Conservation (phyloP, 495 filamentous ascomycete species). For the Aspergillus campestris region DNA sequence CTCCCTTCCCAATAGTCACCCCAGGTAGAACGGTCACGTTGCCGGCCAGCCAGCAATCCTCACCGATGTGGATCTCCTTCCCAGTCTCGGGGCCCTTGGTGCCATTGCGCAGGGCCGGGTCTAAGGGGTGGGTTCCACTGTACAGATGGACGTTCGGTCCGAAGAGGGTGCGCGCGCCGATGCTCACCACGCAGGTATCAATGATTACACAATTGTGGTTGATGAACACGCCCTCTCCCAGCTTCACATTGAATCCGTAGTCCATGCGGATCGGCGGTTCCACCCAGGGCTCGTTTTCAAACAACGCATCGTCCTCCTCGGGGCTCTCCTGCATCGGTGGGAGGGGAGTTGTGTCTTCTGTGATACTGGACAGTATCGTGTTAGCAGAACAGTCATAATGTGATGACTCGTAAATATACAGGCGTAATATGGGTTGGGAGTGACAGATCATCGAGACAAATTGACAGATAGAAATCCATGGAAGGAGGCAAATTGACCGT, state of each 20-base stretch:
- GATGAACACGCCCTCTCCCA: constrained; percentile 63
- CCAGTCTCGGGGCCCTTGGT: constrained; percentile 67
- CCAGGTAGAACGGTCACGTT: constrained; percentile 68
- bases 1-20: constrained; percentile 71
- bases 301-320: constrained; percentile 51
- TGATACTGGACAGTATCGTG: constrained; percentile 34
- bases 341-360: constrained; percentile 51
- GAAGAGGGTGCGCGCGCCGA: constrained; percentile 72
- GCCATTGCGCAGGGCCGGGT: constrained; percentile 66
- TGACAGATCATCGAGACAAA: background rate
- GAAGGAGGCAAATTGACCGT: background rate
- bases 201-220: constrained; percentile 70
- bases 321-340: constrained; percentile 44
- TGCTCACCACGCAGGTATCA: constrained; percentile 68
- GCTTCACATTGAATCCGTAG: constrained; percentile 64
- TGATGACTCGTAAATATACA: background rate
- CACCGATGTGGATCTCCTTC: constrained; percentile 65
- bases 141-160: constrained; percentile 70
- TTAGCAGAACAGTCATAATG: constrained; percentile 1
- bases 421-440: no score
- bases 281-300: constrained; percentile 58
- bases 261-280: constrained; percentile 63
- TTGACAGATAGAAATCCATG: no score
- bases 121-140: constrained; percentile 65
- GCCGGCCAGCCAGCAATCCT: constrained; percentile 87